Conservation (phyloP, 1,284 basidiomycete genomes). For the Cutaneotrichosporon cutaneum region DNA sequence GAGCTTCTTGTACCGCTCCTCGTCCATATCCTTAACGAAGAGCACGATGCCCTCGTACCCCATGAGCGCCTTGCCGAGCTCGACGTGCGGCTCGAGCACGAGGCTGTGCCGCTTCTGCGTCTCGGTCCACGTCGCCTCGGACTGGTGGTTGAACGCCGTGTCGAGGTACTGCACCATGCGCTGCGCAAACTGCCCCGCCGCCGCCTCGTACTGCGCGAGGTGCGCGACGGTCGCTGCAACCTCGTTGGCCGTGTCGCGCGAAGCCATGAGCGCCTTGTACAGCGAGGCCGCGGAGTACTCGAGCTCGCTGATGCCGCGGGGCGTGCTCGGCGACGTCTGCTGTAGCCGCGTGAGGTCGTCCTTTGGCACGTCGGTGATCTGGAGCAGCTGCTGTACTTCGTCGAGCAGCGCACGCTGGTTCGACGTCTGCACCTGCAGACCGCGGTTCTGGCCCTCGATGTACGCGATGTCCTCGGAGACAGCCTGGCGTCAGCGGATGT, state of each 20-base stretch:
- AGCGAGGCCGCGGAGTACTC: slow-evolving; percentile 81
- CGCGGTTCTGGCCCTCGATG: slow-evolving; percentile 95
- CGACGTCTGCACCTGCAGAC: slow-evolving; percentile 94
- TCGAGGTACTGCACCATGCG: slow-evolving; percentile 83
- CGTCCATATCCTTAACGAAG: slow-evolving; percentile 94
- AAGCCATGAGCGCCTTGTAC: slow-evolving; percentile 93
- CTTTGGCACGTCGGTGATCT: slow-evolving; percentile 88
- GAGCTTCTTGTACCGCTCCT: slow-evolving; percentile 73
- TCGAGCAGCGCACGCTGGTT: slow-evolving; percentile 81
- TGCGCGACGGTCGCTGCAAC: slow-evolving; percentile 93
- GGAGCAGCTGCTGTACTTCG: slow-evolving; percentile 80
- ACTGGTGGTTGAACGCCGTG: slow-evolving; percentile 80
- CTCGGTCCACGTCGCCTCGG: slow-evolving; percentile 50
- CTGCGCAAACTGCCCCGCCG: slow-evolving; percentile 88
- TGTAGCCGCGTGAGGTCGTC: slow-evolving; percentile 72
- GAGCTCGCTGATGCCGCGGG: slow-evolving; percentile 69
- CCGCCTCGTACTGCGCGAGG: slow-evolving; percentile 80
- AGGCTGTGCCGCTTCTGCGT: slow-evolving; percentile 35
- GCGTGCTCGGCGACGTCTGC: slow-evolving; percentile 79
- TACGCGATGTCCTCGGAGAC: slow-evolving; percentile 91
- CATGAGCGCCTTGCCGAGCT: slow-evolving; percentile 77
- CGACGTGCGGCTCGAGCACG: slow-evolving; percentile 62
- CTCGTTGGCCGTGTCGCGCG: slow-evolving; percentile 80
- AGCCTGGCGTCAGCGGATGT: slow-evolving; percentile 59
- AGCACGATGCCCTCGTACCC: slow-evolving; percentile 86